Evolutionary conservation across 345 rosid genomes (phyloP).

Genomic region (Hibiscus tridactylites): DNA sequence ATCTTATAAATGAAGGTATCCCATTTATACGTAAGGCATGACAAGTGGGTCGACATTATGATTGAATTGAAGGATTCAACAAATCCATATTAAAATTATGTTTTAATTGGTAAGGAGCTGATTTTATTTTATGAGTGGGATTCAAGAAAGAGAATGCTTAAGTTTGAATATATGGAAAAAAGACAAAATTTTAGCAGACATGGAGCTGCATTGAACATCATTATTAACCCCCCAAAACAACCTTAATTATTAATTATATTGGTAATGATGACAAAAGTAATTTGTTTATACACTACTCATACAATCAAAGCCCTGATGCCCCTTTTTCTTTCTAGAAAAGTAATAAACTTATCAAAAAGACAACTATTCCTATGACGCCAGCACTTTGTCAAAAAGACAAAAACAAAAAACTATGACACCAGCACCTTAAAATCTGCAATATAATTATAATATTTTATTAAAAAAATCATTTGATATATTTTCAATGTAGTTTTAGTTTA

Average conservation of each 20-base stretch:
- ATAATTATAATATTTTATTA: no score
- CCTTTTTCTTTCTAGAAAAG: background rate
- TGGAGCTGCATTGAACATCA: background rate
- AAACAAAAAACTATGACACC: no score
- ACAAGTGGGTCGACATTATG: background rate
- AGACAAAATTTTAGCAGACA: background rate
- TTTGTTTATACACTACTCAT: background rate
- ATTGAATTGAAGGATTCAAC: background rate
- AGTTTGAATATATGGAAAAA: background rate
- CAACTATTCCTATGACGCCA: no score
- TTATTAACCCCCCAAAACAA: background rate
- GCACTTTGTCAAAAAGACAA: no score
- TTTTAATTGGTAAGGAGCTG: no score
- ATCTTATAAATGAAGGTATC: background rate
- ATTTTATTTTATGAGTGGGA: background rate
- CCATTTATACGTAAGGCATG: background rate
- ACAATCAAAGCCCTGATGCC: background rate
- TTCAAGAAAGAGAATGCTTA: background rate
- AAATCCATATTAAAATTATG: background rate
- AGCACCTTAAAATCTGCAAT: no score
- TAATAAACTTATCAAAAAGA: background rate
- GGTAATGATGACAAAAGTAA: background rate
- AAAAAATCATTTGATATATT: no score
- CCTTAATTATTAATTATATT: background rate
- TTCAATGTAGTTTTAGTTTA: no score